A percentile compares a stretch with the other conserved stretches of the same genome.
phyloP scores from a whole-genome alignment of 768 basidiomycete species.

The Rhodosporidiobolus sp. region DNA sequence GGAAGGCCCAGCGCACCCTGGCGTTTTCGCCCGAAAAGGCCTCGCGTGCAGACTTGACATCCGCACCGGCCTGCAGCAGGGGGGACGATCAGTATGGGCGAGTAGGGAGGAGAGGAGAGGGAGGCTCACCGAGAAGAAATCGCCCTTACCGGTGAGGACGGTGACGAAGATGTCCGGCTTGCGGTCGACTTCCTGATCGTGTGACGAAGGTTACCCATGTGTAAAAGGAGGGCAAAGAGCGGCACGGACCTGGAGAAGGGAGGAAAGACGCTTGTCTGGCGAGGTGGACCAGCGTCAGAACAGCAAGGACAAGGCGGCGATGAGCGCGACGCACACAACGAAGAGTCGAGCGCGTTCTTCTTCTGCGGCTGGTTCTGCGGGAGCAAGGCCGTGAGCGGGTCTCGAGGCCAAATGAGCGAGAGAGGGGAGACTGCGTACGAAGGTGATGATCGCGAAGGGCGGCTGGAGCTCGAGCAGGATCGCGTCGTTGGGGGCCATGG shows the following conservation, averaged over 20 bases:
- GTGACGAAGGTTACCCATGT: too few relatives aligned
- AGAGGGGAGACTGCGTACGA: slow-evolving; percentile 7
- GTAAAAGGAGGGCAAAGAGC: background rate
- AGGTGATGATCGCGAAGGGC: slow-evolving; percentile 32
- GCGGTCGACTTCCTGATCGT: slow-evolving; percentile 14
- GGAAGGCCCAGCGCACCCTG: background rate
- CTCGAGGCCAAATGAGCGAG: background rate
- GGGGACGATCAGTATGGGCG: background rate
- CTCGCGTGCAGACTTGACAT: slow-evolving; percentile 26
- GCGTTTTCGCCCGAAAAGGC: slow-evolving; percentile 3
- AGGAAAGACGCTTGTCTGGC: slow-evolving; percentile 4
- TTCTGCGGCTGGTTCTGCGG: slow-evolving; percentile 29
- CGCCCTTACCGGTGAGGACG: slow-evolving; percentile 29
- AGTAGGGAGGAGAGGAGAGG: background rate
- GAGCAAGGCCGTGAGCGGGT: background rate
- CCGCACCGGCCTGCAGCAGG: slow-evolving; percentile 30
- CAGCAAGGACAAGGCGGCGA: too few relatives aligned
- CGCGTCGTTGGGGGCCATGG: background rate
- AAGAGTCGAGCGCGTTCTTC: slow-evolving; percentile 30
- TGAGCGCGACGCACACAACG: slow-evolving; percentile 10
- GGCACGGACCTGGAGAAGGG: background rate
- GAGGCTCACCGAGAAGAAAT: slow-evolving; percentile 19
- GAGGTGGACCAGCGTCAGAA: background rate
- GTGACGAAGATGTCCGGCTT: slow-evolving; percentile 24
- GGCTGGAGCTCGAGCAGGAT: slow-evolving; percentile 28